Evolutionary conservation across 2,329 filamentous ascomycete genomes (phyloP), one percentile per base, ranked within the genome.

Genomic region (Exophiala calicioides): DNA sequence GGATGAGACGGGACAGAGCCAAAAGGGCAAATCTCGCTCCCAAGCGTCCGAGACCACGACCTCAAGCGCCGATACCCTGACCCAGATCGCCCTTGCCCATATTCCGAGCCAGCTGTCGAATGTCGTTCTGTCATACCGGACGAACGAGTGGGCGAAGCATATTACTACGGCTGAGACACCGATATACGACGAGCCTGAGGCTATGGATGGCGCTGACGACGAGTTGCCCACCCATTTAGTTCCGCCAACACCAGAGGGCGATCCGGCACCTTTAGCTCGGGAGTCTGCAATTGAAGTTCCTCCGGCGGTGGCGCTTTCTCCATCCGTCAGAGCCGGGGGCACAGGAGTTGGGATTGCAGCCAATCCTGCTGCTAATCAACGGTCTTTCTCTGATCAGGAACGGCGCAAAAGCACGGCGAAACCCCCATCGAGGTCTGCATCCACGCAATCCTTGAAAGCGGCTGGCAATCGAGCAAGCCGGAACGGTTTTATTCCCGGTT

Each of bases 71-170:
- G 53, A 59, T 19, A 59, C 47, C 35, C 46, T 72, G 35, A 64
- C 69, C 31, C 53, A 57, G 8, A 61, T 61, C 27, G 65, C 65
- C 3, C 63, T 72, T 23, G 80, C 82, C 3, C 75, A 75, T 8
- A 75, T 95, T 7, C 87, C 88, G 0, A 71, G 76, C n/a, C 80
- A 81, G 9, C 68, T 90, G 24, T 93, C 90, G 1, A 84, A 81
- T 51, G 79, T 95, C 6, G 85, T 90, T 1, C 73, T 88, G 64
- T 87, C 86, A 0, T 95, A 93, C 62, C 81, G 91, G 47, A 96
- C 90, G 1, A 95, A 95, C 56, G 91, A 97, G 68, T 97, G 91
- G 91, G 89, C 90, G 0, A 96, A 95, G 65, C 89, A 95, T 65
- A 75, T 95, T 8, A 82, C 83, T 53, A 72, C 79, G 31, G 90